These are phyloP conservation scores for Quercus engelmannii DNA, from an alignment of 306 rosid species.

Conservation along the genomic window DNA sequence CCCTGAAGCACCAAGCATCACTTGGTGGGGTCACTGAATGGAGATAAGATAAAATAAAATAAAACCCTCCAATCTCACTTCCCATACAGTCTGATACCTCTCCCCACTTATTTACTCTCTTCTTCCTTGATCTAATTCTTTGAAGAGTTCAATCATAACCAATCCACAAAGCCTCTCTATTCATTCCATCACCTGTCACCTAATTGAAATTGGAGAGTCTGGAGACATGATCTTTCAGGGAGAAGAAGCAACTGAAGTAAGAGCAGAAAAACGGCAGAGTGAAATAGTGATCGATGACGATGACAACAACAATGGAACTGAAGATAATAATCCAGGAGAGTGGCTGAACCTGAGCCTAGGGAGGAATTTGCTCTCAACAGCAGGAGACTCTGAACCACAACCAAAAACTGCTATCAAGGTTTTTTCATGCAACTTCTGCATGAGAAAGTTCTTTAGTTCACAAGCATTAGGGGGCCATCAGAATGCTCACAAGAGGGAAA, in stretches of 20 bases:
- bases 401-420: slow-evolving; percentile 50
- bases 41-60: slow-evolving; percentile 26
- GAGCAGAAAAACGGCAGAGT: slow-evolving; percentile 27
- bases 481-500: slow-evolving; percentile 93
- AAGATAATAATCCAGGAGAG: slow-evolving; percentile 44
- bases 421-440: slow-evolving; percentile 94
- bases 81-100: slow-evolving; percentile 29
- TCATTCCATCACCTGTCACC: slow-evolving; percentile 11
- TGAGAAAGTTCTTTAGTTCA: slow-evolving; percentile 86
- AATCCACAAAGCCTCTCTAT: slow-evolving; percentile 26
- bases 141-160: slow-evolving; percentile 13
- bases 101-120: slow-evolving; percentile 13
- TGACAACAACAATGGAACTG: slow-evolving; percentile 29
- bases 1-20: slow-evolving; percentile 66
- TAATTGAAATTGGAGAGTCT: neutral
- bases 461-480: slow-evolving; percentile 98
- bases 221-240: slow-evolving; percentile 32
- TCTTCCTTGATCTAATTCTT: slow-evolving; percentile 32
- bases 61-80: slow-evolving; percentile 26
- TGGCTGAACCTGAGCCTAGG: slow-evolving; percentile 87
- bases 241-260: slow-evolving; percentile 29
- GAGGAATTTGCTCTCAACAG: slow-evolving; percentile 40
- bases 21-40: slow-evolving; percentile 49
- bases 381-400: slow-evolving; percentile 41
- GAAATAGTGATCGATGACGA: slow-evolving; percentile 17